phyloP scores from a whole-genome alignment of 1,284 basidiomycete species.

The Sporisorium iseilematis-ciliati region DNA sequence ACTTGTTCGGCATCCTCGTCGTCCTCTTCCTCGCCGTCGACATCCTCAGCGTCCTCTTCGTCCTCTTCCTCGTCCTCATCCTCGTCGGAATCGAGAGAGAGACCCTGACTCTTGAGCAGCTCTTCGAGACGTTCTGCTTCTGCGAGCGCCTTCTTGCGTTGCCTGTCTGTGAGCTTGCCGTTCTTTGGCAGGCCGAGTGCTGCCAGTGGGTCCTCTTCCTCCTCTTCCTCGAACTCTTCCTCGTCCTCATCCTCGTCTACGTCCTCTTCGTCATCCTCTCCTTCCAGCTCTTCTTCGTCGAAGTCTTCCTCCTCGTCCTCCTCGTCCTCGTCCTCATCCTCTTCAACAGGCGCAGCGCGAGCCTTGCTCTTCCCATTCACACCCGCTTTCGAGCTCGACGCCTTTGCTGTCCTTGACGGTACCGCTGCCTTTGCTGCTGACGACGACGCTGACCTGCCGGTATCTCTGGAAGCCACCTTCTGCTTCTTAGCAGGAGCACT shows the following conservation, averaged over 20 bases:
- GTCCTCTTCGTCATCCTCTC: conserved; percentile 70
- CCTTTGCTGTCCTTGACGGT: conserved; percentile 62
- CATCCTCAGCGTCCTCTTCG: conserved; percentile 24
- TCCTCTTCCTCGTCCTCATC: conserved; percentile 46
- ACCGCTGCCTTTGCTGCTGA: conserved; percentile 70
- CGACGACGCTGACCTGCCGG: conserved; percentile 62
- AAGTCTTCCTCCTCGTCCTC: conserved; percentile 68
- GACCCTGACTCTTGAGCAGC: conserved; percentile 66
- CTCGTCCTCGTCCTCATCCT: conserved; percentile 71
- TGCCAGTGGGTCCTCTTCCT: conserved; percentile 45
- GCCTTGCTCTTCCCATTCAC: conserved; percentile 34
- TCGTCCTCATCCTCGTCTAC: conserved; percentile 46
- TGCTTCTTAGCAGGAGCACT: conserved; percentile 55
- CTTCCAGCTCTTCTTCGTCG: conserved; percentile 67
- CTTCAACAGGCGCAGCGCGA: conserved; percentile 14
- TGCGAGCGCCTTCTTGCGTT: conserved; percentile 66
- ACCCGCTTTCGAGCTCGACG: conserved; percentile 20
- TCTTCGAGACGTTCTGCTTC: conserved; percentile 68
- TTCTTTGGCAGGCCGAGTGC: conserved; percentile 58
- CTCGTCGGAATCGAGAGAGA: conserved; percentile 58
- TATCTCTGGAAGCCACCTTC: conserved; percentile 30
- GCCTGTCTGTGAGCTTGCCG: conserved; percentile 62
- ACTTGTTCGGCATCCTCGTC: conserved; percentile 56
- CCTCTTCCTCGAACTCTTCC: conserved; percentile 30
- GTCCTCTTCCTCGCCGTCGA: conserved; percentile 26